Percentiles rank a stretch among this genome's conserved stretches.
Evolutionary conservation across 805 yeast genomes (phyloP).

Genomic region (Sugiyamaella lignohabitans): DNA sequence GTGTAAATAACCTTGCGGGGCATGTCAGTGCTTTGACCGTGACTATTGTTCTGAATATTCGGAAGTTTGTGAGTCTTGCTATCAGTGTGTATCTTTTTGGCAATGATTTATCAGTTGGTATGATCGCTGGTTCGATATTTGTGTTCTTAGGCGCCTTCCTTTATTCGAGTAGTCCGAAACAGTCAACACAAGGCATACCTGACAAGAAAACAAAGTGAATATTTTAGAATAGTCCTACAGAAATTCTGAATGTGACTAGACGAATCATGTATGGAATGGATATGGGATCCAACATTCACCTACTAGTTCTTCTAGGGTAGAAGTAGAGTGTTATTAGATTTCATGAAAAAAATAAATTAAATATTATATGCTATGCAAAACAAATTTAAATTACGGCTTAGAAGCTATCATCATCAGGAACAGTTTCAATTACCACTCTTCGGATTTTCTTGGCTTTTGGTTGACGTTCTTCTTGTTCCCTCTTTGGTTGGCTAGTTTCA

Average conservation of each 20-base stretch:
- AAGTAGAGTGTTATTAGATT: too few relatives aligned
- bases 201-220: background rate
- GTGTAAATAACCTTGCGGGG: slow-evolving; percentile 59
- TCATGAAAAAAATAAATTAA: too few relatives aligned
- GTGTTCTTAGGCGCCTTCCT: slow-evolving; percentile 53
- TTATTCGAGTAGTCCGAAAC: slow-evolving; percentile 35
- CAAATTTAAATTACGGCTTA: too few relatives aligned
- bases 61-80: slow-evolving; percentile 56
- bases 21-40: slow-evolving; percentile 56
- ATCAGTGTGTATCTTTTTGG: slow-evolving; percentile 51
- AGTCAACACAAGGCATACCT: background rate
- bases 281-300: too few relatives aligned
- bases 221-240: too few relatives aligned
- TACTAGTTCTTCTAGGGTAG: too few relatives aligned
- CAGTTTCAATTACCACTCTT: slow-evolving; percentile 18
- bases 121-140: slow-evolving; percentile 43
- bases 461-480: background rate
- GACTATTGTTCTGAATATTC: slow-evolving; percentile 50
- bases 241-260: too few relatives aligned
- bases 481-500: background rate
- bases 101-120: slow-evolving; percentile 35
- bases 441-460: slow-evolving; percentile 5
- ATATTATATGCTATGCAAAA: too few relatives aligned
- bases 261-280: too few relatives aligned
- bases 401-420: slow-evolving; percentile 21